These are phyloP conservation scores for Aspergillus haitiensis DNA, from an alignment of 495 filamentous ascomycete genomes.

Conservation along the genomic window DNA sequence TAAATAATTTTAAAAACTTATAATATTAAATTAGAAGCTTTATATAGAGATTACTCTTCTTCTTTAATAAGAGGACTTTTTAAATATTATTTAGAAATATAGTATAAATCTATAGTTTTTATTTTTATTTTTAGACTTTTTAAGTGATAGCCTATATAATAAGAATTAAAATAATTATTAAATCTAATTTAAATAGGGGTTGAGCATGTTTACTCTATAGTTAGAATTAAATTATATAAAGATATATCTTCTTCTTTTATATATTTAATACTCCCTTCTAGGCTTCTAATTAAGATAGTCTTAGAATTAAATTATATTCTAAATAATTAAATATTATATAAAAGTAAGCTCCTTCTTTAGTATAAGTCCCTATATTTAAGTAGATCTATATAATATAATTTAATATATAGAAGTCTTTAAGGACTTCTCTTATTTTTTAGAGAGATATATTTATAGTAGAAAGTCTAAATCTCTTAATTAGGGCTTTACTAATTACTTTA, in stretches of 20 bases:
- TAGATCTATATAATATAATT: constrained; percentile 4
- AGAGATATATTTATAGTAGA: not conserved
- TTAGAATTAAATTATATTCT: not conserved
- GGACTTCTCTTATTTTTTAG: not conserved
- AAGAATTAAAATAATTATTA: not conserved
- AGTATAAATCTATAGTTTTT: constrained; percentile 1
- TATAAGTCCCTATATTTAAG: constrained; percentile 1
- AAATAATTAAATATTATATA: not conserved
- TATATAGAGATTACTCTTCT: constrained; percentile 3
- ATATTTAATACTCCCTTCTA: not conserved
- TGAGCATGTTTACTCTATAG: not conserved
- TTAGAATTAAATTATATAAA: not conserved
- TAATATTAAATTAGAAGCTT: not conserved
- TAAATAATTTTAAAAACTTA: constrained; percentile 8
- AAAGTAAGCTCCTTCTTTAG: not conserved
- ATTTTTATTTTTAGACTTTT: not conserved
- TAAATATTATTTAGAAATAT: constrained; percentile 5
- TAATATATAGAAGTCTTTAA: not conserved
- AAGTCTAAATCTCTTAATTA: not conserved
- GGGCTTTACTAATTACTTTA: constrained; percentile 8
- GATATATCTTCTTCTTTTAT: not conserved
- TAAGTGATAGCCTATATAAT: constrained; percentile 1
- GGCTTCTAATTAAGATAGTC: not conserved
- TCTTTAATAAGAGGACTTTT: not conserved
- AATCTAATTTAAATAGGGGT: not conserved